A percentile compares a stretch with the other conserved stretches of the same genome.
These are phyloP conservation scores for Apiotrichum porosum DNA, from an alignment of 1,284 basidiomycete genomes.

Conservation along the genomic window DNA sequence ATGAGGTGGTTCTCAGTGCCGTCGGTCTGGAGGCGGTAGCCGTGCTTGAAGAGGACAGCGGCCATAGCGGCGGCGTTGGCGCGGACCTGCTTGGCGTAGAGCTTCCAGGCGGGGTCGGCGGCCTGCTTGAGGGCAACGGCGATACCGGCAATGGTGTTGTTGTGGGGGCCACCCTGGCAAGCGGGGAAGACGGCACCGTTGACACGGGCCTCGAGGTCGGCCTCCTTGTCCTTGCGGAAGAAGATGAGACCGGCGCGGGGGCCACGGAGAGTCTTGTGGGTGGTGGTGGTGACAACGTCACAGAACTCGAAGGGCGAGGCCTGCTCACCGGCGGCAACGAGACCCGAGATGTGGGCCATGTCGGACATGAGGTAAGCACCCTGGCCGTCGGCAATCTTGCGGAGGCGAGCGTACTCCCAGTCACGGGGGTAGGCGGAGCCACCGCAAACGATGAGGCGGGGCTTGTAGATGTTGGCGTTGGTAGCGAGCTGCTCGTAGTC, in stretches of 20 bases:
- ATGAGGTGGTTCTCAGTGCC: conserved; percentile 98
- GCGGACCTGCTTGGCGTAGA: conserved; percentile 92
- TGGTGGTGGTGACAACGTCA: conserved; percentile 95
- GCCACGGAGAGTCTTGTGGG: conserved; percentile 98
- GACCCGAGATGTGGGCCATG: conserved; percentile 96
- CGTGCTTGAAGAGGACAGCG: conserved; percentile 63
- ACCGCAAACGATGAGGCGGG: conserved; percentile 92
- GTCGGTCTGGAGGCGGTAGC: conserved; percentile 94
- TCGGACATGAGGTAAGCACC: conserved; percentile 91
- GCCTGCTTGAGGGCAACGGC: conserved; percentile 95
- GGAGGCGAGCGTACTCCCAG: conserved; percentile 87
- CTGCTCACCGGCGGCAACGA: conserved; percentile 89
- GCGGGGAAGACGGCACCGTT: conserved; percentile 99
- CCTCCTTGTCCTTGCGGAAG: conserved; percentile 89
- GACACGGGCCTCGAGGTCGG: conserved; percentile 86
- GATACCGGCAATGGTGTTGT: conserved; percentile 96
- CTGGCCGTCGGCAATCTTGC: conserved; percentile 77
- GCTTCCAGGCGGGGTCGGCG: conserved; percentile 81
- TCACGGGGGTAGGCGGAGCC: conserved; percentile 98
- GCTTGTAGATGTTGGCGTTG: conserved; percentile 96
- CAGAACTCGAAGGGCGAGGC: conserved; percentile 94
- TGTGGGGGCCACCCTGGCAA: conserved; percentile 99
- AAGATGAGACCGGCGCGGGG: conserved; percentile 98
- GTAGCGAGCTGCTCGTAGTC: conserved; percentile 79
- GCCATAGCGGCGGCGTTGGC: conserved; percentile 77